These are phyloP conservation scores for Chimonanthus salicifolius DNA, from an alignment of 164 flowering plant species.

Conservation along the genomic window DNA sequence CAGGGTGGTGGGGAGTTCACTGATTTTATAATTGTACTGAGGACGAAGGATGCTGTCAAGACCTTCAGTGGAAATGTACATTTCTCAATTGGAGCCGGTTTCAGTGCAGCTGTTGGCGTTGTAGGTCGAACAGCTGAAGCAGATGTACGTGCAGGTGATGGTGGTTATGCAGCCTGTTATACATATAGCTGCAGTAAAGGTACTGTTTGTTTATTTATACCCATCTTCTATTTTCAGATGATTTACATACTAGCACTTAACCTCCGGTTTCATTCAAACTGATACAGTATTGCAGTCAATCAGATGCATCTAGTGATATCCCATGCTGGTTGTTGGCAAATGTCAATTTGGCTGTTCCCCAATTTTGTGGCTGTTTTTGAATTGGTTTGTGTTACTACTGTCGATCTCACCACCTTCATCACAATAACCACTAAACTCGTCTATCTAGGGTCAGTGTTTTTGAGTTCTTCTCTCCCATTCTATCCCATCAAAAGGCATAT, in stretches of 20 bases:
- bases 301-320: background rate
- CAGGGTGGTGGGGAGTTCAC: constrained; percentile 96
- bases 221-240: background rate
- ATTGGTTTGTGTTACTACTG: too few relatives aligned
- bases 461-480: too few relatives aligned
- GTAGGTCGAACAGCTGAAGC: constrained; percentile 86
- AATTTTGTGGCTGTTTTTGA: too few relatives aligned
- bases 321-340: too few relatives aligned
- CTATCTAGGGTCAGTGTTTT: too few relatives aligned
- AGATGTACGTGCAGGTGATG: constrained; percentile 80
- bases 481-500: too few relatives aligned
- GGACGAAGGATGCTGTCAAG: constrained; percentile 71
- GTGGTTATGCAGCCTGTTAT: constrained; percentile 91
- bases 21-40: constrained; percentile 84
- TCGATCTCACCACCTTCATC: too few relatives aligned
- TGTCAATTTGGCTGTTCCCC: too few relatives aligned
- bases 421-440: too few relatives aligned
- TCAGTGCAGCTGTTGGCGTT: constrained; percentile 84
- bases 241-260: too few relatives aligned
- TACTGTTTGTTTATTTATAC: constrained; percentile 4
- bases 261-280: background rate
- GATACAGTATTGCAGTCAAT: background rate
- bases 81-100: constrained; percentile 81
- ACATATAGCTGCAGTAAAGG: constrained; percentile 99
- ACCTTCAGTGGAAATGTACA: constrained; percentile 80